phyloP scores from a whole-genome alignment of 2,329 filamentous ascomycete species.

The Monosporascus ibericus region DNA sequence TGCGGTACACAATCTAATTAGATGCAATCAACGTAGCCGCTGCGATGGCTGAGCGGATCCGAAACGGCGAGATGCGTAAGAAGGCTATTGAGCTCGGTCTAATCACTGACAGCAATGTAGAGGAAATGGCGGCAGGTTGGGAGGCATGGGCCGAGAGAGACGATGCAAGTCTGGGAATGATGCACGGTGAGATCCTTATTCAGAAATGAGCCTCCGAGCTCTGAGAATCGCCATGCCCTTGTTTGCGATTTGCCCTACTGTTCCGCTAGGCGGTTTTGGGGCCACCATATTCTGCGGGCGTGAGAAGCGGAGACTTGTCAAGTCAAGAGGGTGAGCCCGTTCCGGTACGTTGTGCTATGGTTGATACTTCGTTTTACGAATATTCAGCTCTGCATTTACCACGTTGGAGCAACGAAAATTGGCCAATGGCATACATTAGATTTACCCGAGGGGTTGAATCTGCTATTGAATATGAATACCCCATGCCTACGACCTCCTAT shows the following conservation, averaged over 20 bases:
- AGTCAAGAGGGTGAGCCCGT: too few relatives aligned
- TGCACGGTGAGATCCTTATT: constrained; percentile 20
- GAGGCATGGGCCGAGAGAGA: constrained; percentile 18
- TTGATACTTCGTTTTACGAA: too few relatives aligned
- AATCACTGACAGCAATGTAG: constrained; percentile 13
- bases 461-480: not conserved
- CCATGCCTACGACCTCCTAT: not conserved
- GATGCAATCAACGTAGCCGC: constrained; percentile 10
- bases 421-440: too few relatives aligned
- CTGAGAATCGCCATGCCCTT: too few relatives aligned
- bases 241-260: too few relatives aligned
- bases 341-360: too few relatives aligned
- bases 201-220: constrained; percentile 10
- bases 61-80: constrained; percentile 15
- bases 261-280: too few relatives aligned
- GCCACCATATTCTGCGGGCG: too few relatives aligned
- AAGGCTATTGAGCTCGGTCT: constrained; percentile 11
- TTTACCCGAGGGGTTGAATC: not conserved
- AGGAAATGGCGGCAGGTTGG: constrained; percentile 21
- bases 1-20: too few relatives aligned
- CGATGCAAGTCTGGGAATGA: constrained; percentile 17
- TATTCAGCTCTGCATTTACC: too few relatives aligned
- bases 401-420: too few relatives aligned
- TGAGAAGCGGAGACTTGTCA: too few relatives aligned
- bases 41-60: constrained; percentile 12